These are phyloP conservation scores for Solanum paucissectum DNA, from an alignment of 257 asterid species.

Conservation along the genomic window DNA sequence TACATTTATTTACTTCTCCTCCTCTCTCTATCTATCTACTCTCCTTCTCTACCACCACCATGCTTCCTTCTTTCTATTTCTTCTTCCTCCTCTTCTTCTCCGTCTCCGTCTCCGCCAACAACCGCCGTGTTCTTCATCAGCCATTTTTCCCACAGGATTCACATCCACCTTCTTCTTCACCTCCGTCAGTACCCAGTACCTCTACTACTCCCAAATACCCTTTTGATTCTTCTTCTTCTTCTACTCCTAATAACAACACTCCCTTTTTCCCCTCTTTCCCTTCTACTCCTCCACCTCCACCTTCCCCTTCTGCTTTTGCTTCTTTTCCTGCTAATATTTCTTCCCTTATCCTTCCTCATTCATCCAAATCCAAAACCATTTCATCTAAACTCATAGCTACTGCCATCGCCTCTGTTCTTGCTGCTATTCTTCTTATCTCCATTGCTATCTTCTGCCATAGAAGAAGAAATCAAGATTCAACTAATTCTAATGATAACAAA, in stretches of 20 bases:
- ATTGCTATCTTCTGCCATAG: conserved; percentile 46
- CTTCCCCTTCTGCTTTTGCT: conserved; percentile 48
- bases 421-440: conserved; percentile 47
- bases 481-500: conserved; percentile 19
- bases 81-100: not conserved
- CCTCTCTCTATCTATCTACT: not conserved
- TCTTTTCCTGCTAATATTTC: conserved; percentile 63
- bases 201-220: conserved; percentile 28
- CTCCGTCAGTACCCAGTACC: not conserved
- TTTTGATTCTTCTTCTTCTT: conserved; percentile 26
- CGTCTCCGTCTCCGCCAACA: conserved; percentile 6
- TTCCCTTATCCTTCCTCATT: conserved; percentile 30
- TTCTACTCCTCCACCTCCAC: conserved; percentile 59
- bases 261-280: conserved; percentile 51
- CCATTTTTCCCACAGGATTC: conserved; percentile 44
- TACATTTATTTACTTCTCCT: not conserved
- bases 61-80: conserved; percentile 12
- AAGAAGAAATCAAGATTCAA: conserved; percentile 4
- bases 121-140: conserved; percentile 73
- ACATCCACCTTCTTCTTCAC: conserved; percentile 21
- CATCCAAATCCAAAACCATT: conserved; percentile 35
- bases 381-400: conserved; percentile 46
- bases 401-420: conserved; percentile 48
- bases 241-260: conserved; percentile 8
- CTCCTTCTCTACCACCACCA: not conserved